phyloP scores from a whole-genome alignment of 179 eudicot species.

The Beta corolliflora region DNA sequence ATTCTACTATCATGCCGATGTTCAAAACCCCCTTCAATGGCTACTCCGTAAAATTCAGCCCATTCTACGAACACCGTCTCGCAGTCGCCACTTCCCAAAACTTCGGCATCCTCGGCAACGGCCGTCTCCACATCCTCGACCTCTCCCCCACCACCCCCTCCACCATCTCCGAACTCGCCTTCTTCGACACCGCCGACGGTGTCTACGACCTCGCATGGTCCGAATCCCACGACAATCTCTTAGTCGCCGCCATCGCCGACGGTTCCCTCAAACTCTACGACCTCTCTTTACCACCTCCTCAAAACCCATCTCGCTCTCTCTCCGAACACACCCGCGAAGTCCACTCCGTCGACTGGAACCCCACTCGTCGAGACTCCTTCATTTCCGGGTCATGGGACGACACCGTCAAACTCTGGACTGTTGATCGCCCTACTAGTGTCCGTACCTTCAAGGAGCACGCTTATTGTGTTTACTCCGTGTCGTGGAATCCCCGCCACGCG shows the following conservation, averaged over 20 bases:
- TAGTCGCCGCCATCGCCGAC: conserved; percentile 81
- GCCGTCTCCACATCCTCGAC: conserved; percentile 82
- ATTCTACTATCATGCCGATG: conserved; percentile 58
- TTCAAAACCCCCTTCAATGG: conserved; percentile 90
- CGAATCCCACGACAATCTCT: conserved; percentile 81
- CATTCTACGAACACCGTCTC: conserved; percentile 77
- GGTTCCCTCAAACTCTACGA: conserved; percentile 88
- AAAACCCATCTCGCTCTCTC: conserved; percentile 79
- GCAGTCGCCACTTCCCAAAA: conserved; percentile 93
- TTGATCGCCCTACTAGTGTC: conserved; percentile 70
- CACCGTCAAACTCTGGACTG: conserved; percentile 79
- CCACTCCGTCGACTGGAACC: conserved; percentile 74
- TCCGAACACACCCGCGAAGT: conserved; percentile 82
- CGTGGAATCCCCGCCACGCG: conserved; percentile 89
- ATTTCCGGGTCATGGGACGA: conserved; percentile 85
- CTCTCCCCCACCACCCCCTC: conserved; percentile 52
- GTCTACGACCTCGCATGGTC: conserved; percentile 93
- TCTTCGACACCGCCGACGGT: conserved; percentile 96
- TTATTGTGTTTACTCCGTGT: conserved; percentile 74
- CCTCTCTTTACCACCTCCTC: conserved; percentile 63
- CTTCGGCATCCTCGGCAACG: conserved; percentile 97
- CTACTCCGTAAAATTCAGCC: conserved; percentile 90
- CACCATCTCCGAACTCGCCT: conserved; percentile 56
- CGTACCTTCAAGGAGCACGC: conserved; percentile 89
- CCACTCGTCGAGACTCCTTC: conserved; percentile 71